These are phyloP conservation scores for Liriodendron chinense DNA, from an alignment of 164 flowering plant species.

Conservation along the genomic window DNA sequence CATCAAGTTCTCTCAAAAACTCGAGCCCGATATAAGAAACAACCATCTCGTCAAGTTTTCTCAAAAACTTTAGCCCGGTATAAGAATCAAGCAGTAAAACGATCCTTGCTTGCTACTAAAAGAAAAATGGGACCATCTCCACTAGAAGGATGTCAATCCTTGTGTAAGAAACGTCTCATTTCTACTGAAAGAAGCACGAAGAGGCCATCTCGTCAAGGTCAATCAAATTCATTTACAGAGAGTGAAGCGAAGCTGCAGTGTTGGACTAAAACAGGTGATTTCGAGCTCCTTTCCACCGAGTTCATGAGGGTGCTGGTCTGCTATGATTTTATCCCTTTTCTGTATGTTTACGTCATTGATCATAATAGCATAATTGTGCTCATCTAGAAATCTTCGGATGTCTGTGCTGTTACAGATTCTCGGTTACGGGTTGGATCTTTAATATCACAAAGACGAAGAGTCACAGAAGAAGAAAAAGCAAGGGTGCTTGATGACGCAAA, in stretches of 20 bases:
- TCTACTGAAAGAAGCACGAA: background rate
- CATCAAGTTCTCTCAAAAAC: background rate
- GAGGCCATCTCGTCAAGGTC: conserved; percentile 2
- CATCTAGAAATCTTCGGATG: background rate
- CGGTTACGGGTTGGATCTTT: background rate
- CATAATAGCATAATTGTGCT: background rate
- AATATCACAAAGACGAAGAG: background rate
- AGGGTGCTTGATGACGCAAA: background rate
- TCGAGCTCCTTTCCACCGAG: background rate
- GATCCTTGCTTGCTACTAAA: no score
- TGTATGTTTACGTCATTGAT: background rate
- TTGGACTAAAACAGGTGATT: background rate
- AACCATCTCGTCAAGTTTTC: background rate
- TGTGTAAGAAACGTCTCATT: background rate
- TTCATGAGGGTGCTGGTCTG: background rate
- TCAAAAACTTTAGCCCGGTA: no score
- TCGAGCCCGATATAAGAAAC: no score
- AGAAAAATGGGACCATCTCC: no score
- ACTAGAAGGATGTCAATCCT: background rate
- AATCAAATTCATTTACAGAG: background rate
- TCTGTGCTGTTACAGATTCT: background rate
- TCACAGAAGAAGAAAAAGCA: background rate
- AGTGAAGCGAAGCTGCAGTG: background rate
- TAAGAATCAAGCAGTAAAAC: no score
- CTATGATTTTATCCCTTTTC: background rate